Conservation (phyloP, 331 rosid genomes). For the Stylosanthes scabra region DNA sequence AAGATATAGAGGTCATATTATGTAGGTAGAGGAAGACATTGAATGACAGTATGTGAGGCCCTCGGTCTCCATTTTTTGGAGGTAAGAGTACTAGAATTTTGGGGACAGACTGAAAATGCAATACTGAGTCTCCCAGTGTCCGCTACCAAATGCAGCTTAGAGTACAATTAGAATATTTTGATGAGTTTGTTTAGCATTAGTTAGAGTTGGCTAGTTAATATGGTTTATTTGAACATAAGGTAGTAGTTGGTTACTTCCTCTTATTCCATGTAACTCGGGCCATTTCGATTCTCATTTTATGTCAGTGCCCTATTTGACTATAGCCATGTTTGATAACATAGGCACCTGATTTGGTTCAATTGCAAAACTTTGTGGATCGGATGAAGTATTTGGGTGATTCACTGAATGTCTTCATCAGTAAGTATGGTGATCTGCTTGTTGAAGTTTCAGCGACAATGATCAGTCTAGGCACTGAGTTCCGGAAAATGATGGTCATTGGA, state of each 20-base stretch:
- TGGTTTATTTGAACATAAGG: background rate
- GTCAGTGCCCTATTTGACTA: background rate
- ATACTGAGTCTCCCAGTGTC: no score
- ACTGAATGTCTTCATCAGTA: conserved; percentile 71
- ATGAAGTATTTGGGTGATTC: conserved; percentile 82
- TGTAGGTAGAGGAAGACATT: no score
- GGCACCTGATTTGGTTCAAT: conserved; percentile 75
- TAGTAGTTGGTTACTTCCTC: background rate
- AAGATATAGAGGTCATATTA: no score
- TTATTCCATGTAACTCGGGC: background rate
- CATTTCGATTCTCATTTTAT: background rate
- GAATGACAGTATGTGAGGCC: no score
- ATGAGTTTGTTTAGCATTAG: background rate
- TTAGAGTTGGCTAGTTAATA: background rate
- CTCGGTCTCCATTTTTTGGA: no score
- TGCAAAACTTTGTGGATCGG: conserved; percentile 84
- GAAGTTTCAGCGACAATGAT: conserved; percentile 79
- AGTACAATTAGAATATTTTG: background rate
- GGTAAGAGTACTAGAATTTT: no score
- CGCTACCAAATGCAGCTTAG: background rate
- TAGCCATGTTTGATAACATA: background rate
- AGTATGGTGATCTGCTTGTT: conserved; percentile 73
- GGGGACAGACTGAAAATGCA: no score
- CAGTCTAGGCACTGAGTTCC: conserved; percentile 82
- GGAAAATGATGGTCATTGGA: conserved; percentile 72